These are phyloP conservation scores for Colletotrichum liaoningense DNA, from an alignment of 2,329 filamentous ascomycete genomes.

Conservation along the genomic window DNA sequence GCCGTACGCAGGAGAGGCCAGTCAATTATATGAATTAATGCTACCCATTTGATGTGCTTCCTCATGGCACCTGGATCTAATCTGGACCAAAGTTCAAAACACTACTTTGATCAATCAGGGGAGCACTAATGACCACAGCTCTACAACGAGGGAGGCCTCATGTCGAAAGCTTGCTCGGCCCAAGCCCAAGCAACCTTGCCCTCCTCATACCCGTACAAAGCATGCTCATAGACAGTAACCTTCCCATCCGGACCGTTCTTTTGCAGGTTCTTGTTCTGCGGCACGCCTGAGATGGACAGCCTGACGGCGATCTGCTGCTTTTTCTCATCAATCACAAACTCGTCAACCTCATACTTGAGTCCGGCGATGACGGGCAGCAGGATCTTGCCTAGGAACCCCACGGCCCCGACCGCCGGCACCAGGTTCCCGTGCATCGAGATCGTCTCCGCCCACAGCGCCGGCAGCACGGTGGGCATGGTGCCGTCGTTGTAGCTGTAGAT, in stretches of 20 bases:
- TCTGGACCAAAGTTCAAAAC: not conserved
- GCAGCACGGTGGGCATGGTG: not conserved
- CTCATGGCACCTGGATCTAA: not conserved
- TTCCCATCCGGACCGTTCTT: not conserved
- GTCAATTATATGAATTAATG: not conserved
- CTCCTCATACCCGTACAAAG: not conserved
- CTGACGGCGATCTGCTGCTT: slow-evolving; percentile 19
- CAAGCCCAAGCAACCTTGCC: slow-evolving; percentile 9
- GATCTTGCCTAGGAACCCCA: not conserved
- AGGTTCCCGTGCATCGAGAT: not conserved
- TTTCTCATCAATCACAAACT: slow-evolving; percentile 8
- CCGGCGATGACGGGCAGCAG: slow-evolving; percentile 8
- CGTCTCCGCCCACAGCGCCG: not conserved
- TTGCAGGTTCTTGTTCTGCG: slow-evolving; percentile 12
- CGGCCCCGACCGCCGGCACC: not conserved
- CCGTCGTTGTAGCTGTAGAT: slow-evolving; percentile 24
- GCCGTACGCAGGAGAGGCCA: too few species aligned
- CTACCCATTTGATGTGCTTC: not conserved
- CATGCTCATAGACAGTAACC: slow-evolving; percentile 8
- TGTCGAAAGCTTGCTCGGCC: slow-evolving; percentile 9
- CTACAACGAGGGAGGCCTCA: not conserved
- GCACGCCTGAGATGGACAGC: slow-evolving; percentile 9
- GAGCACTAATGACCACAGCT: not conserved
- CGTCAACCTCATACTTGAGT: slow-evolving; percentile 15
- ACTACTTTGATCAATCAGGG: not conserved